These are phyloP conservation scores for Saturnispora saitoi DNA, from an alignment of 805 yeast species.

Conservation along the genomic window DNA sequence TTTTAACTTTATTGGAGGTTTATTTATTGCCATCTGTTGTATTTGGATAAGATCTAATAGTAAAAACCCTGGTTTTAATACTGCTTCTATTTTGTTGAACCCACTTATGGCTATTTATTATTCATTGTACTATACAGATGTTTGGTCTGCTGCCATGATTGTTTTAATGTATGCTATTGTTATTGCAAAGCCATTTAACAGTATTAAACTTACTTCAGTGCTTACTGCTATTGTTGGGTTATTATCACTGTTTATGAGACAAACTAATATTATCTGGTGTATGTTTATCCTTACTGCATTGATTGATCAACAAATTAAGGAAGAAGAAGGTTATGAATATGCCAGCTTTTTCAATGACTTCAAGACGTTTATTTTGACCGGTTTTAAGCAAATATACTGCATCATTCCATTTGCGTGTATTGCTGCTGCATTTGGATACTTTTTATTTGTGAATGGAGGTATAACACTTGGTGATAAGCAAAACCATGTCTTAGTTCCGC, in stretches of 20 bases:
- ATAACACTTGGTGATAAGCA: conserved; percentile 87
- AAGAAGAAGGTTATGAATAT: conserved; percentile 23
- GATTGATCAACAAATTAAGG: conserved; percentile 41
- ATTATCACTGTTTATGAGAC: conserved; percentile 68
- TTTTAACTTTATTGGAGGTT: conserved; percentile 62
- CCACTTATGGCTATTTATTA: conserved; percentile 72
- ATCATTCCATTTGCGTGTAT: conserved; percentile 47
- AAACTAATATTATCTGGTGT: conserved; percentile 87
- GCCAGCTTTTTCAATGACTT: conserved; percentile 24
- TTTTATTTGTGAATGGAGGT: conserved; percentile 65
- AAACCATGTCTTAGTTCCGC: conserved; percentile 67
- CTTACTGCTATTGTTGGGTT: conserved; percentile 50
- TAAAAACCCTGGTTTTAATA: conserved; percentile 13
- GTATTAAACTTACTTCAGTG: conserved; percentile 18
- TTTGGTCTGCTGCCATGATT: conserved; percentile 77
- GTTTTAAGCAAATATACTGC: conserved; percentile 24
- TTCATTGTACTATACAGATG: conserved; percentile 82
- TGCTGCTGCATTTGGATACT: conserved; percentile 43
- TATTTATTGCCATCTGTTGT: conserved; percentile 29
- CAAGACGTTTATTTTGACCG: conserved; percentile 21
- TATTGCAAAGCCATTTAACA: conserved; percentile 22
- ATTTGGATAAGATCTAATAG: conserved; percentile 12
- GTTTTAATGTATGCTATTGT: conserved; percentile 45
- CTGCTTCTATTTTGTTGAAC: conserved; percentile 35
- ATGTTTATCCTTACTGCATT: conserved; percentile 48